These are phyloP conservation scores for Ophiostoma ips DNA, from an alignment of 2,329 filamentous ascomycete genomes.

Conservation along the genomic window DNA sequence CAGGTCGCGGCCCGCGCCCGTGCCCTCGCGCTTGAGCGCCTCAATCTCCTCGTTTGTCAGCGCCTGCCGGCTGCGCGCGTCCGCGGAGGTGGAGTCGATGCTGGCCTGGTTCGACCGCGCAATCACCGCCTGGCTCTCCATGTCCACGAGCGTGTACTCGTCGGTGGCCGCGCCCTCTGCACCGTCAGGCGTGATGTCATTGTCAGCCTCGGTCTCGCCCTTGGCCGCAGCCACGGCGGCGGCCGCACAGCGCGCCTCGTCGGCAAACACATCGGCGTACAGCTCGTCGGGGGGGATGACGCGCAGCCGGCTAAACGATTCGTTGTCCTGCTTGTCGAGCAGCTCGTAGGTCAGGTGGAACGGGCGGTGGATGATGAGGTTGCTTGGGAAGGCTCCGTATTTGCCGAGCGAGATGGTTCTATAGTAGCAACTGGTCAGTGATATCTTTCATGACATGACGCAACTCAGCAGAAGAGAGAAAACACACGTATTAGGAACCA, in stretches of 20 bases:
- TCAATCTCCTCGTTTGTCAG: conserved; percentile 65
- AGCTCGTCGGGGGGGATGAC: conserved; percentile 70
- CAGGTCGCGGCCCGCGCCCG: conserved; percentile 71
- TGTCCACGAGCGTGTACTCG: conserved; percentile 32
- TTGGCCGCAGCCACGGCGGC: conserved; percentile 19
- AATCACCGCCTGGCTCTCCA: conserved; percentile 33
- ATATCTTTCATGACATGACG: too few relatives aligned
- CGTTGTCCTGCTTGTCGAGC: conserved; percentile 52
- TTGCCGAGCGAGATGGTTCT: conserved; percentile 84
- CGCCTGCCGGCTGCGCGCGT: conserved; percentile 46
- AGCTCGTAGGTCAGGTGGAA: conserved; percentile 88
- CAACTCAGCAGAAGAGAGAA: too few relatives aligned
- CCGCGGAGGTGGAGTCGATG: too few relatives aligned
- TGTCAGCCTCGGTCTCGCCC: neutral
- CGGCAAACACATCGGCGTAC: conserved; percentile 60
- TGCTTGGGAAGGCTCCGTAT: conserved; percentile 81
- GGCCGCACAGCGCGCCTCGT: conserved; percentile 18
- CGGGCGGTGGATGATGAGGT: conserved; percentile 79
- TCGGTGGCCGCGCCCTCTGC: conserved; percentile 18
- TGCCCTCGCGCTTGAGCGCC: conserved; percentile 57
- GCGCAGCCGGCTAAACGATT: conserved; percentile 55
- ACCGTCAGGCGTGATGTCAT: neutral
- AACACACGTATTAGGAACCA: conserved; percentile 45
- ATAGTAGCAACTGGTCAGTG: too few relatives aligned
- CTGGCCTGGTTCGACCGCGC: conserved; percentile 44